Evolutionary conservation across 352 stramenopile genomes (phyloP), one percentile per base, ranked within the genome.

Genomic region (Phytophthora megakarya): DNA sequence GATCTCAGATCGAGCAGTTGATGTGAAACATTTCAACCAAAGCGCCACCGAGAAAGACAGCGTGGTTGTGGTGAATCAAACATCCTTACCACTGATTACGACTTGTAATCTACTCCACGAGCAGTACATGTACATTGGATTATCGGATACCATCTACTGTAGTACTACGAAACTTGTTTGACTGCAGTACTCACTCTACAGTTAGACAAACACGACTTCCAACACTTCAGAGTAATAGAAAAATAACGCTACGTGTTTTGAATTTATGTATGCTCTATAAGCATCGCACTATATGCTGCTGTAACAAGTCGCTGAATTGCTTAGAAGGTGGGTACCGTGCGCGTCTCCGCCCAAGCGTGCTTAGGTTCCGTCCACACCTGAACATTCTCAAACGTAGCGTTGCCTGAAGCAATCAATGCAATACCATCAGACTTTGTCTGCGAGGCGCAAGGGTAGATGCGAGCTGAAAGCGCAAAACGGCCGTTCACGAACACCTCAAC

Each of bases 401-500:
- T 50, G 2, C 67, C 76, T 4, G 76, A 79, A 45, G 78, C 54
- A 12, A 71, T 54, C 33, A 90, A 58, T 53, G 81, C 72, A 63
- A 90, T 90, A 33, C 78, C 75, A 25, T 88, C 76, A 10, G 81
- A 88, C 26, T 56, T 65, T 9, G 72, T 75, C 64, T 82, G 53
- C 37, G 53, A 50, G 21, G 73, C 78, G 57, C 81, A 90, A 40
- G 81, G 78, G 67, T 90, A 90, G 30, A 90, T 75, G 26, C 81
- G 81, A 57, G 79, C 73, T 37, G 81, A 90, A 23, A 90, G 69
- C 18, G 76, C 52, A 47, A 90, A 88, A 59, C 81, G 78, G 60
- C 70, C 78, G 70, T 90, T 90, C 57, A 90, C 77, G 37, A 90
- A 88, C 59, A 90, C 81, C 45, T 90, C 81, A 18, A 87, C 68